These are phyloP conservation scores for Xanthoconium stramineum DNA, from an alignment of 768 basidiomycete genomes.

Conservation along the genomic window DNA sequence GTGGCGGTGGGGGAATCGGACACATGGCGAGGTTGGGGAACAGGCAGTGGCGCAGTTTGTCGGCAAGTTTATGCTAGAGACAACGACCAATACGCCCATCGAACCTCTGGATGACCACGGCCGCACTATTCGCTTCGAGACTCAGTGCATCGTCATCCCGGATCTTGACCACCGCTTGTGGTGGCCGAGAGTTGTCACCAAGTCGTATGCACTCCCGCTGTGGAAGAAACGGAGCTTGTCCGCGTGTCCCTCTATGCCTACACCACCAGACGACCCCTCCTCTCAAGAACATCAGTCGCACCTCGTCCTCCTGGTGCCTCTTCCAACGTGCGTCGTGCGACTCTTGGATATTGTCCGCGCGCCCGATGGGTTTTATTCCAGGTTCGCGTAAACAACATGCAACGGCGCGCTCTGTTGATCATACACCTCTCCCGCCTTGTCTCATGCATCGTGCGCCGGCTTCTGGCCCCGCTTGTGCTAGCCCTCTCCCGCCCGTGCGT, in stretches of 20 bases:
- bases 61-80: slow-evolving; percentile 68
- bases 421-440: slow-evolving; percentile 48
- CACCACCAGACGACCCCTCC: slow-evolving; percentile 20
- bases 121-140: slow-evolving; percentile 63
- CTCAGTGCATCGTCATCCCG: slow-evolving; percentile 74
- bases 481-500: too few species aligned
- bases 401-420: slow-evolving; percentile 35
- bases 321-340: slow-evolving; percentile 50
- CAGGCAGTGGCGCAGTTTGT: slow-evolving; percentile 69
- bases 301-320: slow-evolving; percentile 56
- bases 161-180: slow-evolving; percentile 41
- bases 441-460: slow-evolving; percentile 46
- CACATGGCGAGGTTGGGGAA: slow-evolving; percentile 83
- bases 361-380: slow-evolving; percentile 15
- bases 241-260: slow-evolving; percentile 16
- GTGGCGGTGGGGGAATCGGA: slow-evolving; percentile 85
- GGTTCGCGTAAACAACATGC: slow-evolving; percentile 43
- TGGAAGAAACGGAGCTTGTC: slow-evolving; percentile 46
- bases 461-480: slow-evolving; percentile 1
- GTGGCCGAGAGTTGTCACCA: slow-evolving; percentile 53
- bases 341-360: not conserved
- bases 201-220: slow-evolving; percentile 65
- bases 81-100: not conserved
- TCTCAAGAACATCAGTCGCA: slow-evolving; percentile 38
- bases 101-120: slow-evolving; percentile 20